Percentiles rank a stretch among this genome's conserved stretches.
Conservation (phyloP, 768 basidiomycete genomes). For the Kondoa subrosea region DNA sequence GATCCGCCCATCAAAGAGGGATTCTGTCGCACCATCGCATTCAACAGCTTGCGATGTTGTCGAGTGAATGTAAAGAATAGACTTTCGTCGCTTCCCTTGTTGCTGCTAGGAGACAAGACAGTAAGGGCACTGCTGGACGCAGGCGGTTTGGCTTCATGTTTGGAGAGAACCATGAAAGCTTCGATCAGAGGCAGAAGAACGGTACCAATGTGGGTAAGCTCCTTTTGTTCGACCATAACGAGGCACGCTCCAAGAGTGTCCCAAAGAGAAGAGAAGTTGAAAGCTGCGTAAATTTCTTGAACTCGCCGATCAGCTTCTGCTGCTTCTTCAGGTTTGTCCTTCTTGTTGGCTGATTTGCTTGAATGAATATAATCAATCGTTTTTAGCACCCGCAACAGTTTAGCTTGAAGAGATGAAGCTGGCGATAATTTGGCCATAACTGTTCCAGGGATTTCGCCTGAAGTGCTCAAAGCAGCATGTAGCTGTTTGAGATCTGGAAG, state of each 20-base stretch:
- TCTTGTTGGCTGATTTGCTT: background rate
- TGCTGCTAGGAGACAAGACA: background rate
- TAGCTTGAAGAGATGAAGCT: conserved; percentile 88
- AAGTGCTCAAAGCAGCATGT: conserved; percentile 39
- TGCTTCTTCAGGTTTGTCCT: background rate
- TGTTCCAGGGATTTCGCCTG: conserved; percentile 28
- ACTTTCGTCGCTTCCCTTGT: background rate
- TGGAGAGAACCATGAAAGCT: conserved; percentile 94
- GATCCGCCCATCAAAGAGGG: conserved; percentile 96
- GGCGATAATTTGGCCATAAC: conserved; percentile 81
- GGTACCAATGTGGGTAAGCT: conserved; percentile 73
- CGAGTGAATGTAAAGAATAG: background rate
- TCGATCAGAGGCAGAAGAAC: conserved; percentile 89
- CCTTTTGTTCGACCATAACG: conserved; percentile 57
- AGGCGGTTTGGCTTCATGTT: conserved; percentile 43
- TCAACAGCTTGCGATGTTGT: conserved; percentile 38
- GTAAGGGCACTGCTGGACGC: conserved; percentile 32
- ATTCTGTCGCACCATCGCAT: conserved; percentile 95
- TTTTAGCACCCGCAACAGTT: conserved; percentile 82
- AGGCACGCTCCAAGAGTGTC: conserved; percentile 75
- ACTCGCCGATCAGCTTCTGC: conserved; percentile 36
- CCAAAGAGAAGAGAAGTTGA: conserved; percentile 82
- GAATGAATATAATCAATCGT: conserved; percentile 84
- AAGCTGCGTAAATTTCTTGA: conserved; percentile 71
- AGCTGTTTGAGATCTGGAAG: conserved; percentile 63